These are phyloP conservation scores for Curvularia lunata DNA, from an alignment of 2,329 filamentous ascomycete genomes.

Conservation along the genomic window DNA sequence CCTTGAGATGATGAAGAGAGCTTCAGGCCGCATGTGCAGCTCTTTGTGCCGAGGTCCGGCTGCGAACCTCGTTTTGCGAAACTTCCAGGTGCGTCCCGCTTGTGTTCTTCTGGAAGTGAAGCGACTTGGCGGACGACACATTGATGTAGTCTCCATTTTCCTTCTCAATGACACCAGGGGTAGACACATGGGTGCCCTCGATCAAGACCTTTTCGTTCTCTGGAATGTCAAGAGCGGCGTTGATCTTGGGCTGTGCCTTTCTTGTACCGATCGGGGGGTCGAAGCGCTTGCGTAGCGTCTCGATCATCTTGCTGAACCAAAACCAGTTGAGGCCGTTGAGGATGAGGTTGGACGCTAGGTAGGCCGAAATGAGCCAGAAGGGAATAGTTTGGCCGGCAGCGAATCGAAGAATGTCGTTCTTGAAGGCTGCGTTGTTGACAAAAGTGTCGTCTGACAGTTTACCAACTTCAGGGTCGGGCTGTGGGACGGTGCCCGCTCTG, in stretches of 20 bases:
- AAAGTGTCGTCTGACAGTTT: slow-evolving; percentile 34
- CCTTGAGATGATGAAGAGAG: background rate
- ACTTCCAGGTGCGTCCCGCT: slow-evolving; percentile 37
- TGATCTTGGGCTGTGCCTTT: slow-evolving; percentile 29
- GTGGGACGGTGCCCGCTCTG: slow-evolving; percentile 26
- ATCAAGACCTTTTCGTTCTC: slow-evolving; percentile 42
- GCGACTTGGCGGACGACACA: slow-evolving; percentile 13
- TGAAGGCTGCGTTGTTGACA: slow-evolving; percentile 29
- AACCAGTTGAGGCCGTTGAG: slow-evolving; percentile 80
- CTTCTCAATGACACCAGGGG: slow-evolving; percentile 32
- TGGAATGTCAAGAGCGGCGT: slow-evolving; percentile 21
- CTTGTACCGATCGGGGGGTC: slow-evolving; percentile 60
- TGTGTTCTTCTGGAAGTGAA: slow-evolving; percentile 32
- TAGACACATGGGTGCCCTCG: slow-evolving; percentile 43
- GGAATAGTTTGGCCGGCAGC: slow-evolving; percentile 59
- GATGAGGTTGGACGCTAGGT: slow-evolving; percentile 72
- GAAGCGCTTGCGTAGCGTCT: slow-evolving; percentile 78
- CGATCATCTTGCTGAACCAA: slow-evolving; percentile 89
- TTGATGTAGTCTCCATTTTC: slow-evolving; percentile 32
- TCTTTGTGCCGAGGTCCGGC: slow-evolving; percentile 23
- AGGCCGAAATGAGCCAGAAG: slow-evolving; percentile 71
- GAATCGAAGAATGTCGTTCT: slow-evolving; percentile 58
- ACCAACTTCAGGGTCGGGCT: slow-evolving; percentile 39
- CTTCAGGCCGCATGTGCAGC: slow-evolving; percentile 11
- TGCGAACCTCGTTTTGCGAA: slow-evolving; percentile 36